phyloP scores from a whole-genome alignment of 108 stramenopile genomes.

The Fragilaria crotonensis region DNA sequence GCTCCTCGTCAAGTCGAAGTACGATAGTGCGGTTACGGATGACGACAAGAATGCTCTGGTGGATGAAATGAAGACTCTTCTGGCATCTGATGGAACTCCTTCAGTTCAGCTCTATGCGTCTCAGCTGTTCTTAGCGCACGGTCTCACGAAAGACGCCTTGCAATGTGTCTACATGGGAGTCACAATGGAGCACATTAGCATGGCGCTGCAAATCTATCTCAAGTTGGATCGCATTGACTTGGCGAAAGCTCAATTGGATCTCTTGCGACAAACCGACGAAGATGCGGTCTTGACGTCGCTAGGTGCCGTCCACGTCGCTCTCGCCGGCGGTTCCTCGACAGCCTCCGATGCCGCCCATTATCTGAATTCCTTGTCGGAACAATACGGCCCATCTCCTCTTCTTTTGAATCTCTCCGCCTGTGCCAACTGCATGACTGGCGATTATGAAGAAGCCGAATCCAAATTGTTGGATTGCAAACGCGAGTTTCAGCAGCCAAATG shows the following conservation, averaged over 20 bases:
- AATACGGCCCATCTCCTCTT: conserved; percentile 85
- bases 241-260: conserved; percentile 56
- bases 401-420: conserved; percentile 87
- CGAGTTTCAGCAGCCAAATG: conserved; percentile 37
- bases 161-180: conserved; percentile 73
- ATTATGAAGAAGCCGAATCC: conserved; percentile 79
- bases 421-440: conserved; percentile 81
- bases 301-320: conserved; percentile 67
- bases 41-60: conserved; percentile 19
- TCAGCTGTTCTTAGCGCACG: conserved; percentile 67
- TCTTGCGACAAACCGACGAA: conserved; percentile 82
- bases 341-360: conserved; percentile 86
- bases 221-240: conserved; percentile 93
- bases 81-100: conserved; percentile 44
- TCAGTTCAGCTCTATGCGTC: conserved; percentile 85
- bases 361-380: conserved; percentile 85
- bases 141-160: conserved; percentile 87
- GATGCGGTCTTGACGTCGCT: conserved; percentile 95
- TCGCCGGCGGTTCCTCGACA: conserved; percentile 72
- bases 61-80: conserved; percentile 33
- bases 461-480: conserved; percentile 61
- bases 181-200: conserved; percentile 85
- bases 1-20: conserved; percentile 65
- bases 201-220: conserved; percentile 87
- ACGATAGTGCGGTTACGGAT: conserved; percentile 35